Conservation (phyloP, 345 rosid species). For the Bruguiera sexangula region DNA sequence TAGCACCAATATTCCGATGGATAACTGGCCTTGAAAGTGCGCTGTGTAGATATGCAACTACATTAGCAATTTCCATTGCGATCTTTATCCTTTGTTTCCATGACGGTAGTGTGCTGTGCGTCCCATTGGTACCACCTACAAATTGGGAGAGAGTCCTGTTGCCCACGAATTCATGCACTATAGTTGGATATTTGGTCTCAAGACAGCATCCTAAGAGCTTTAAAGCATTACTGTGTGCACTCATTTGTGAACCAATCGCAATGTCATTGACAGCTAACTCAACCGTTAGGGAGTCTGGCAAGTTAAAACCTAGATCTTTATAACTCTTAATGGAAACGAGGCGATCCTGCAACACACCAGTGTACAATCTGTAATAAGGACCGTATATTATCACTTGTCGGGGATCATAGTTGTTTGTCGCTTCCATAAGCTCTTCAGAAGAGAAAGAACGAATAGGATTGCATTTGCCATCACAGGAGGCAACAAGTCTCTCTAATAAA, state of each 20-base stretch:
- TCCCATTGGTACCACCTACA: fast-evolving
- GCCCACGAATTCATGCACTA: not conserved
- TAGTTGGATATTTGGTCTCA: not conserved
- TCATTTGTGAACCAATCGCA: not conserved
- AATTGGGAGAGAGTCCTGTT: not conserved
- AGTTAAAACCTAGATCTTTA: fast-evolving
- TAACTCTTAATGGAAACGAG: constrained; percentile 4
- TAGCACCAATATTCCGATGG: not conserved
- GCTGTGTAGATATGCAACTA: not conserved
- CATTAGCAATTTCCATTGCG: not conserved
- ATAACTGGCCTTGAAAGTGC: not conserved
- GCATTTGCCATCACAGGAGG: constrained; percentile 11
- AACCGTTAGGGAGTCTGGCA: fast-evolving
- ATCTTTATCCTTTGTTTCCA: not conserved
- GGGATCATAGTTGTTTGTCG: not conserved
- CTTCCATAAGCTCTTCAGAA: constrained; percentile 8
- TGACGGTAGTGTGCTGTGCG: not conserved
- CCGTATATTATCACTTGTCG: not conserved
- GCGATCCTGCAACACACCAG: constrained; percentile 2
- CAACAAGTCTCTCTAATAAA: constrained; percentile 5
- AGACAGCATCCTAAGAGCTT: not conserved
- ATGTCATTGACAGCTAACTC: not conserved
- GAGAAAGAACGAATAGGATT: constrained; percentile 20
- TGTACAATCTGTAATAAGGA: not conserved
- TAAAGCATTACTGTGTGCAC: not conserved